A percentile compares a stretch with the other conserved stretches of the same genome.
Evolutionary conservation across 2,329 filamentous ascomycete genomes (phyloP).

Genomic region (Mariannaea sp.): DNA sequence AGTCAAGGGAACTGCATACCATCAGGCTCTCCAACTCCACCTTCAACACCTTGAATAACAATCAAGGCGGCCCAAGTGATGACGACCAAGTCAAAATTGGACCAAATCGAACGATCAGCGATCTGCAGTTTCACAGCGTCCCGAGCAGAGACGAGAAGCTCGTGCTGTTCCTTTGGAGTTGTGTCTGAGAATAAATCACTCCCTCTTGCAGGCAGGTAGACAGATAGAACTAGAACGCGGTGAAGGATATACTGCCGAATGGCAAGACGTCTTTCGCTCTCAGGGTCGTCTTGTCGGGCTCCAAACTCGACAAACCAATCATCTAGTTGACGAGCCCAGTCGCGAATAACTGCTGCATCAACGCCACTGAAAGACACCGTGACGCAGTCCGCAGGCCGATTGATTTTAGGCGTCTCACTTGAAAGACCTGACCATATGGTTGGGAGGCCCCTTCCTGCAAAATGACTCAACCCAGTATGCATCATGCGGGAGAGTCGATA

Average conservation of each 20-base stretch:
- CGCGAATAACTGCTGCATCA: conserved; percentile 12
- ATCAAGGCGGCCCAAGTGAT: conserved; percentile 14
- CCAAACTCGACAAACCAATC: conserved; percentile 16
- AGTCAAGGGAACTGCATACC: too few species aligned
- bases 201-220: conserved; percentile 10
- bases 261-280: background rate
- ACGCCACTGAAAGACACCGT: conserved; percentile 1
- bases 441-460: conserved; percentile 48
- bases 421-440: conserved; percentile 50
- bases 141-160: conserved; percentile 9
- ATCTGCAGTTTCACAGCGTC: conserved; percentile 10
- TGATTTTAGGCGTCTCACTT: too few species aligned
- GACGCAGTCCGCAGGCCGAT: background rate
- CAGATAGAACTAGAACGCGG: conserved; percentile 5
- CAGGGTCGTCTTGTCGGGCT: background rate
- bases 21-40: conserved; percentile 2
- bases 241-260: conserved; percentile 14
- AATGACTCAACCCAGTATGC: conserved; percentile 49
- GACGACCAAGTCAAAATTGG: conserved; percentile 13
- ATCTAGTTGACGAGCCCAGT: conserved; percentile 12
- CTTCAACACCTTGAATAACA: conserved; percentile 12
- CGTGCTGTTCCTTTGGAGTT: conserved; percentile 11
- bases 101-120: conserved; percentile 10
- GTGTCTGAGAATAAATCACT: conserved; percentile 9
- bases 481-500: conserved; percentile 51